Base-by-base conservation (phyloP, 129 eudicot species). In the Flaveria sonorensis region DNA sequence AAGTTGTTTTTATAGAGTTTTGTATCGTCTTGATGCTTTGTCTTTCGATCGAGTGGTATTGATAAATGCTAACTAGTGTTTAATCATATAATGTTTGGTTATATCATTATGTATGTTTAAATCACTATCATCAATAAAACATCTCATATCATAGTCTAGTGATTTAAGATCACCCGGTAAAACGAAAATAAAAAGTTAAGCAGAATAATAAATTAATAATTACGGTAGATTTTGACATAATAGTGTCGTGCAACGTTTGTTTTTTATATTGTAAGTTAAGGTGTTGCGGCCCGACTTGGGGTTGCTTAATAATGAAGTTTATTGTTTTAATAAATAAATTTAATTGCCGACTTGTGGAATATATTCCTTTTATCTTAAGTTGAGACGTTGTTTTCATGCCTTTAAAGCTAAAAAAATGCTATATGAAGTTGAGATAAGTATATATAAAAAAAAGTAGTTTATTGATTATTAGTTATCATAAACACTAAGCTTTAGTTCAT, bases 281-380 rank as follows among this genome's bases (percentile, higher is more conserved):
- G 66, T 60, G 66, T 62, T 30, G 42, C 10, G 42, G 68, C 53
- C 53, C 14, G 40, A 36, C 40, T 36, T 36, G n/a, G 14, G 53
- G 11, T 30, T 6, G 10, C 68, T 62, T 62, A 15, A 28, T 7
- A 28, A 2, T 62, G 14, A 62, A 62, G 68, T 3, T 28, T 28
- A 26, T 62, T 24, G 30, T 14, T 4, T 0, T 62, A 0, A 12
- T 62, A 60, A 0, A 59, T 23, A 24, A 21, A 24, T 60, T 26
- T 23, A 24, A 62, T 12, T 28, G 21, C 43, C 68, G 43, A 13
- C 68, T 2, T 21, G 2, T 47, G 68, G 68, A 28, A 62, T 62
- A 12, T 26, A 62, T 62, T 62, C 42, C 68, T 62, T 62, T 62
- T 62, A 62, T 62, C 42, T 62, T 28, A 62, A 62, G 68, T 28